phyloP scores from a whole-genome alignment of 352 stramenopile genomes.

The Phytophthora chlamydospora region DNA sequence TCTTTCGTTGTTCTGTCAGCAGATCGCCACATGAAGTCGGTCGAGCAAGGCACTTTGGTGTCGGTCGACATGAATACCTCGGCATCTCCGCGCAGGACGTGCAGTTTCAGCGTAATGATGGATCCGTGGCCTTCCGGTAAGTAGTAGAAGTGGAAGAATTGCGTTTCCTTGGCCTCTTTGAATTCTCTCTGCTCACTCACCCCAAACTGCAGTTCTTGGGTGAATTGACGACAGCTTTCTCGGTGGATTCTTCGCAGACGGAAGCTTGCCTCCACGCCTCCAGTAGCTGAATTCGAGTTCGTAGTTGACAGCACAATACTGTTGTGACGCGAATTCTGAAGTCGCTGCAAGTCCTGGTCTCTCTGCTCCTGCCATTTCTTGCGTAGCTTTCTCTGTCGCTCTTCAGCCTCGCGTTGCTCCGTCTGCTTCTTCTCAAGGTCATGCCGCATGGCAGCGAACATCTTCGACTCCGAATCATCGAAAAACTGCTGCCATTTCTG shows the following conservation, averaged over 20 bases:
- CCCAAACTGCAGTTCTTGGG: constrained; percentile 59
- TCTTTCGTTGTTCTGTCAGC: constrained; percentile 22
- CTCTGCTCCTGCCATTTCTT: constrained; percentile 73
- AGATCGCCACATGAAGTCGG: constrained; percentile 77
- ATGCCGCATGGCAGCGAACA: constrained; percentile 62
- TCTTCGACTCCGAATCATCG: constrained; percentile 48
- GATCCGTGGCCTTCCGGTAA: constrained; percentile 32
- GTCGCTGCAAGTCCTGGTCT: constrained; percentile 46
- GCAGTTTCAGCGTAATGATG: constrained; percentile 71
- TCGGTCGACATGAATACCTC: constrained; percentile 75
- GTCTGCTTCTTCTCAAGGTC: constrained; percentile 50
- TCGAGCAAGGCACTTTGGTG: constrained; percentile 66
- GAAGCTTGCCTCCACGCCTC: constrained; percentile 41
- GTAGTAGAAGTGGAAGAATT: constrained; percentile 74
- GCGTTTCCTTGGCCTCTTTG: constrained; percentile 17
- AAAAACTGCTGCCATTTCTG: constrained; percentile 74
- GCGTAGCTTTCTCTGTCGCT: constrained; percentile 56
- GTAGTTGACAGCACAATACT: constrained; percentile 15
- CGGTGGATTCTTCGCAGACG: constrained; percentile 52
- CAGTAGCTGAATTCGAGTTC: not conserved
- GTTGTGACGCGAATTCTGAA: constrained; percentile 37
- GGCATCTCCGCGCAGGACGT: constrained; percentile 49
- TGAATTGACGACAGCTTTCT: constrained; percentile 58
- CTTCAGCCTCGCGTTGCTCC: constrained; percentile 49
- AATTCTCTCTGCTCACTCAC: constrained; percentile 42